These are phyloP conservation scores for Suillus tomentosus DNA, from an alignment of 768 basidiomycete species.

Conservation along the genomic window DNA sequence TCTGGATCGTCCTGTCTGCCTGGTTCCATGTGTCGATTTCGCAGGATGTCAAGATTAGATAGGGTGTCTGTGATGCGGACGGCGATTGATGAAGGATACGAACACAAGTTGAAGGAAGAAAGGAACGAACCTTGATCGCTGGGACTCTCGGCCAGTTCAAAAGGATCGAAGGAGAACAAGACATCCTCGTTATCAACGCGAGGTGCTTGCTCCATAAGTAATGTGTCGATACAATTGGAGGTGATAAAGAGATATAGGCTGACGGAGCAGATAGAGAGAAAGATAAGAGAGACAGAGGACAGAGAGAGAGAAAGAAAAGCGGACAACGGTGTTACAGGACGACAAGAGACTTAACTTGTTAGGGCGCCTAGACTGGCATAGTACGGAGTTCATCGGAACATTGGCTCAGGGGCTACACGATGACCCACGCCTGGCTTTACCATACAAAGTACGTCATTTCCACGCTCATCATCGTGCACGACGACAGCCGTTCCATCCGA, in stretches of 20 bases:
- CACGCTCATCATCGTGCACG: neutral
- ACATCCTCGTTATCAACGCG: constrained; percentile 56
- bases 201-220: constrained; percentile 38
- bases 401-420: constrained; percentile 6
- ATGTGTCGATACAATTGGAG: constrained; percentile 13
- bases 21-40: neutral
- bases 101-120: constrained; percentile 12
- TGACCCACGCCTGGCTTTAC: neutral
- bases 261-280: constrained; percentile 16
- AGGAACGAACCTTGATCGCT: constrained; percentile 9
- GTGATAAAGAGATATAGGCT: constrained; percentile 21
- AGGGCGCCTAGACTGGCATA: constrained; percentile 7
- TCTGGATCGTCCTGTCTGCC: constrained; percentile 18
- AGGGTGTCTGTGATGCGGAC: constrained; percentile 5
- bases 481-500: neutral
- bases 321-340: constrained; percentile 16
- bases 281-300: constrained; percentile 19
- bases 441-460: constrained; percentile 8
- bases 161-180: constrained; percentile 53
- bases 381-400: constrained; percentile 4
- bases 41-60: neutral
- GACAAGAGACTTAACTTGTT: constrained; percentile 29
- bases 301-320: constrained; percentile 9
- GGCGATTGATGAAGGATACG: constrained; percentile 13
- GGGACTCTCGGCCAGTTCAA: constrained; percentile 31